Conservation (phyloP, 164 flowering plant species). For the Stephania japonica region DNA sequence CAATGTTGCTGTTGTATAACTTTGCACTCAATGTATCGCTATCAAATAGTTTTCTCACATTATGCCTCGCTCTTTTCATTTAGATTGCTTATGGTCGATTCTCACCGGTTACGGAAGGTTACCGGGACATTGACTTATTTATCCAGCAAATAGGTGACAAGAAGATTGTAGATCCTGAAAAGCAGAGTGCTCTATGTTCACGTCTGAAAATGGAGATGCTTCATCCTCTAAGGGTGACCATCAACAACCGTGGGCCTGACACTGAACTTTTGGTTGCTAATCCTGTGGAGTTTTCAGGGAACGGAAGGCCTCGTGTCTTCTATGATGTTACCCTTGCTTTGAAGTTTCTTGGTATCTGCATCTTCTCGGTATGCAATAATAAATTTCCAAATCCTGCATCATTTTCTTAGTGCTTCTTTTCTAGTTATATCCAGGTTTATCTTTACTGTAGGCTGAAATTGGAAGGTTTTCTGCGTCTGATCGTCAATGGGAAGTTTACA, state of each 20-base stretch:
- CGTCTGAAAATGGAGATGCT: constrained; percentile 67
- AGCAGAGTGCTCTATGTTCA: constrained; percentile 42
- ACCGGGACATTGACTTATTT: constrained; percentile 64
- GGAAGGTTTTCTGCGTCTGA: constrained; percentile 56
- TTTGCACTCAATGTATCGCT: background rate
- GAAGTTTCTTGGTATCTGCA: constrained; percentile 58
- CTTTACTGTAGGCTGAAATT: constrained; percentile 67
- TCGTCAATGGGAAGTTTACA: constrained; percentile 89
- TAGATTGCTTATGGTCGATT: constrained; percentile 74
- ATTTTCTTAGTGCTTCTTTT: background rate
- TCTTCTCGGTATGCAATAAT: constrained; percentile 64
- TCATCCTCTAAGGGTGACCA: constrained; percentile 61
- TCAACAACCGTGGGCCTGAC: constrained; percentile 72
- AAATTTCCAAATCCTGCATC: background rate
- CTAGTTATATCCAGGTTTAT: background rate
- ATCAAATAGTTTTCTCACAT: background rate
- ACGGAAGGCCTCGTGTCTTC: constrained; percentile 82
- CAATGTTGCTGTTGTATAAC: background rate
- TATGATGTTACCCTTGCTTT: constrained; percentile 72
- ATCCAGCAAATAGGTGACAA: constrained; percentile 59
- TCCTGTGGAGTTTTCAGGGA: constrained; percentile 82
- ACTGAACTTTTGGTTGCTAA: constrained; percentile 82
- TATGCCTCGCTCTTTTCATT: background rate
- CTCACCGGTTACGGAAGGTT: constrained; percentile 36
- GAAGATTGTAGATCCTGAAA: constrained; percentile 63